A percentile compares a stretch with the other conserved stretches of the same genome.
phyloP scores from a whole-genome alignment of 345 rosid species.

The Corchorus olitorius region DNA sequence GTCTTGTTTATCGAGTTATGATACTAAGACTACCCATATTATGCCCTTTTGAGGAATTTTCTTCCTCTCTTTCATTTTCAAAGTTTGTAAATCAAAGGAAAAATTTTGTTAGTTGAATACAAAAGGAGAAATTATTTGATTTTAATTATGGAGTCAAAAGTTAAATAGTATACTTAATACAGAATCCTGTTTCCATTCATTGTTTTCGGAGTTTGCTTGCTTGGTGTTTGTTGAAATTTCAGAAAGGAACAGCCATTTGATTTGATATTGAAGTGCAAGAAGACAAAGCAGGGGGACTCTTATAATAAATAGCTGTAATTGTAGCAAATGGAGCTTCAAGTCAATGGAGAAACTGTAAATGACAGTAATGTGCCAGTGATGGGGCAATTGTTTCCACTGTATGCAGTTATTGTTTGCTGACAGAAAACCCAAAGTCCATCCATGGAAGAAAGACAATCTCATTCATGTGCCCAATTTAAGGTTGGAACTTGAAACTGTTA shows the following conservation, averaged over 20 bases:
- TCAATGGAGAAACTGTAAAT: background rate
- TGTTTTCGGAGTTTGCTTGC: background rate
- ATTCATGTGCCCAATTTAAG: background rate
- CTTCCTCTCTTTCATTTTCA: background rate
- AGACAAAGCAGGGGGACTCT: background rate
- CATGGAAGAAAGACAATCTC: too few species aligned
- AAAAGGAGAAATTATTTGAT: constrained; percentile 24
- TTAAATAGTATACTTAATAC: too few species aligned
- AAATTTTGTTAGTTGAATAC: constrained; percentile 48
- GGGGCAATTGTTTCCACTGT: background rate
- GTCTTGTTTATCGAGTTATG: constrained; percentile 63
- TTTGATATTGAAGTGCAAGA: constrained; percentile 9
- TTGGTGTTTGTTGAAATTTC: background rate
- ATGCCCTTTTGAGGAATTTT: constrained; percentile 66
- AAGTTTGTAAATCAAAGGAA: constrained; percentile 45
- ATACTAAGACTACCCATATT: constrained; percentile 91
- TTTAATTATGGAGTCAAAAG: background rate
- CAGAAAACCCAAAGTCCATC: background rate
- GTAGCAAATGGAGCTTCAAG: background rate
- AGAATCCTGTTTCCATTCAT: background rate
- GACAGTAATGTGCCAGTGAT: background rate
- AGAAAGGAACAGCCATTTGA: background rate
- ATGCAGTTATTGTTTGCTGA: background rate
- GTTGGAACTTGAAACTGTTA: too few species aligned
- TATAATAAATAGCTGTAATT: background rate